Conservation (phyloP, 139 green algal genomes). For the Edaphochlamys debaryana region DNA sequence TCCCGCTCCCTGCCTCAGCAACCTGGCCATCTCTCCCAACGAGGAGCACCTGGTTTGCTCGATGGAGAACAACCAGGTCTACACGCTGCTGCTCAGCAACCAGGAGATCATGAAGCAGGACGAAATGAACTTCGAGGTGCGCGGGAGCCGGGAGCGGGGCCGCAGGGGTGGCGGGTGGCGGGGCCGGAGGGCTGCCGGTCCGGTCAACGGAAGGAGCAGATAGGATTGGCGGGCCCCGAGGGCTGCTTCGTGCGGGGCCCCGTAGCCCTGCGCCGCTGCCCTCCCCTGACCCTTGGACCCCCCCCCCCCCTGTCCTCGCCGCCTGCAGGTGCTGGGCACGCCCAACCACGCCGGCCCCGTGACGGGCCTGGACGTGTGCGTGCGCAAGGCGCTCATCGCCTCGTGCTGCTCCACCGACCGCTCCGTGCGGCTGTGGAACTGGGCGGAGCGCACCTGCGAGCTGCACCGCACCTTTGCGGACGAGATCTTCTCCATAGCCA, state of each 20-base stretch:
- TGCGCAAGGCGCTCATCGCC: conserved; percentile 83
- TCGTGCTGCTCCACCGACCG: conserved; percentile 81
- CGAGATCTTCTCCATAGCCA: conserved; percentile 82
- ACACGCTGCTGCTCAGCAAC: conserved; percentile 76
- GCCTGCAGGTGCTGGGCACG: conserved; percentile 38
- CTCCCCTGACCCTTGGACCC: no score
- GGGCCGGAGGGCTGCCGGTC: no score
- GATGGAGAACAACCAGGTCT: conserved; percentile 75
- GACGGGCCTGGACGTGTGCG: conserved; percentile 81
- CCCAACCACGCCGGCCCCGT: conserved; percentile 57
- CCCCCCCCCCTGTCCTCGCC: no score
- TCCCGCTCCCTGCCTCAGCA: conserved; percentile 29
- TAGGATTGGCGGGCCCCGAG: no score
- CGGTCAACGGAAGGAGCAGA: no score
- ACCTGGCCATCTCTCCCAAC: conserved; percentile 72
- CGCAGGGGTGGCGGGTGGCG: no score
- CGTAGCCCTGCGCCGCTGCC: no score
- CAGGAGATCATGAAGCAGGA: conserved; percentile 81
- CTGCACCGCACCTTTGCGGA: conserved; percentile 75
- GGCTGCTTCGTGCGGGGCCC: no score
- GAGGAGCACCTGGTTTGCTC: conserved; percentile 84
- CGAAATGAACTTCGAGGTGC: conserved; percentile 83
- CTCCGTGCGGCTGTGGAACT: conserved; percentile 91
- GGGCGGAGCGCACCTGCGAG: conserved; percentile 77
- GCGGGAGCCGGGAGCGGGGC: background rate